Base-by-base conservation (phyloP, 805 yeast genomes). In the Wickerhamomyces alni region DNA sequence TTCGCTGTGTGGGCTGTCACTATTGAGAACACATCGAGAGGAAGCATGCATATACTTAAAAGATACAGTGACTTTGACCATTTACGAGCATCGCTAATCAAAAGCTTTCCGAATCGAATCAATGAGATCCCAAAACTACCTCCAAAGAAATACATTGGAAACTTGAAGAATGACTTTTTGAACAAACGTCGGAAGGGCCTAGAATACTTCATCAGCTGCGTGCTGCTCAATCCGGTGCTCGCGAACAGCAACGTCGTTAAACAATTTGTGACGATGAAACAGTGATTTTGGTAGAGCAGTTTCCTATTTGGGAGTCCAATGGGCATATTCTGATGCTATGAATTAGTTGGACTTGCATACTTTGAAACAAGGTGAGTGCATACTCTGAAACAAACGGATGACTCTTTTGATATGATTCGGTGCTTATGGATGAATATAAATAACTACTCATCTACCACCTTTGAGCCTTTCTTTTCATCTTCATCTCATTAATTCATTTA, bases 21-120 rank as follows among this genome's bases (percentile, higher is more conserved):
- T 5, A 59, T 72, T 17, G 62, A 59, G 15, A 68, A 72, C 2
- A 30, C 50, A 6, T 46, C 45, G 5, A 63, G 59, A 1, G 52
- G 63, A 1, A 44, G 47, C 4, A 66, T 82, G 13, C 54, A 61
- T 28, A 51, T 80, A 4, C 67, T 76, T 51, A 77, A 75, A 53
- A 57, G 95, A 34, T 85, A 81, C 54, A 72, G 76, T 34, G 91
- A 85, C 39, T 71, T 86, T 39, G 80, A 64, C 29, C 37, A 45
- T 27, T 63, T 85, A 17, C 62, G 80, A 24, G 46, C 41, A 1
- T 42, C 47, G 2, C 53, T 82, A n/a, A 47, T 57, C 12, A 35
- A 31, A 3, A 61, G 57, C 25, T 71, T 63, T 43, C 73, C 75
- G 0, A 44, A 49, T 1, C 50, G 54, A n/a, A 30, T 38, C 12